phyloP scores from a whole-genome alignment of 2,329 filamentous ascomycete species.

The Colletotrichum plurivorum region DNA sequence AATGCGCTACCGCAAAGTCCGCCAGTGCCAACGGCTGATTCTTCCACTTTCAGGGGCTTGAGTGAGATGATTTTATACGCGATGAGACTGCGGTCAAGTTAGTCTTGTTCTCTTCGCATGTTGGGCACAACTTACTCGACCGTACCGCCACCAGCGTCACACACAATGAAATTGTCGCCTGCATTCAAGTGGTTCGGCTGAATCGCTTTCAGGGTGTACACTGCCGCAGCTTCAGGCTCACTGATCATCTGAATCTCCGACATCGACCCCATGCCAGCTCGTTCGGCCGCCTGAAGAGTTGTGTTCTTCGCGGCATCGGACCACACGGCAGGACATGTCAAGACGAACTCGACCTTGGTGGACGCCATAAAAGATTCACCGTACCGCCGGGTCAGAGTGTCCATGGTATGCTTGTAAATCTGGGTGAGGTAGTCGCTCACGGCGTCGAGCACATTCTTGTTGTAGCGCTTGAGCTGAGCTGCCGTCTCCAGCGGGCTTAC shows the following conservation, averaged over 20 bases:
- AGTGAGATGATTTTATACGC: slow-evolving; percentile 85
- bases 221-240: slow-evolving; percentile 84
- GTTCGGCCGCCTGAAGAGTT: slow-evolving; percentile 82
- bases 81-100: slow-evolving; percentile 68
- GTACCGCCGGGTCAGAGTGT: slow-evolving; percentile 80
- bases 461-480: slow-evolving; percentile 79
- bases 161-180: slow-evolving; percentile 76
- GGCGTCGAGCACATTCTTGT: slow-evolving; percentile 84
- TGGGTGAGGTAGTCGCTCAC: slow-evolving; percentile 85
- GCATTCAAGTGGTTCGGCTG: slow-evolving; percentile 81
- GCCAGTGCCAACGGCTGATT: slow-evolving; percentile 84
- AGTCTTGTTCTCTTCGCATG: slow-evolving; percentile 36
- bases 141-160: slow-evolving; percentile 74
- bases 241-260: slow-evolving; percentile 84
- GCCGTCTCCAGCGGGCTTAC: slow-evolving; percentile 84
- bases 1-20: slow-evolving; percentile 85
- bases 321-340: slow-evolving; percentile 89
- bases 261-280: slow-evolving; percentile 81
- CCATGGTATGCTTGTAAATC: slow-evolving; percentile 83
- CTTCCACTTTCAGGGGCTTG: slow-evolving; percentile 79
- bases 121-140: slow-evolving; percentile 69
- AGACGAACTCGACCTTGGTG: slow-evolving; percentile 82
- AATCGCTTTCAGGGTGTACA: slow-evolving; percentile 85
- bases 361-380: slow-evolving; percentile 84
- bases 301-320: slow-evolving; percentile 89